Percentiles rank a stretch among this genome's conserved stretches.
These are phyloP conservation scores for Pythium phragmiticola DNA, from an alignment of 352 stramenopile species.

Conservation along the genomic window DNA sequence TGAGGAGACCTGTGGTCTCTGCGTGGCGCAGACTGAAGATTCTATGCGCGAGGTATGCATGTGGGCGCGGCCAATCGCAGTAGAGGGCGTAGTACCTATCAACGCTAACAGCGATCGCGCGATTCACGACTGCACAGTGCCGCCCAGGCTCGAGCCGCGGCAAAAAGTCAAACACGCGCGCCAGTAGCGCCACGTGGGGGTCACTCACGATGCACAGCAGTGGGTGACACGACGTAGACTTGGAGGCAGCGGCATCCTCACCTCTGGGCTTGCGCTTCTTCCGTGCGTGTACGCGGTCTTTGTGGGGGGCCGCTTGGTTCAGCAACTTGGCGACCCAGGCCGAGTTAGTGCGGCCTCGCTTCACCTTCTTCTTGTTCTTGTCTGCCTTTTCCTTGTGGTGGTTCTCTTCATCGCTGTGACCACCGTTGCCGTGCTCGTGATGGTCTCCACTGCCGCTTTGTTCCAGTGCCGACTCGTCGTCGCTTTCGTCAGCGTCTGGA, in stretches of 20 bases:
- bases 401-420: not conserved
- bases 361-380: constrained; percentile 10
- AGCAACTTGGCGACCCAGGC: constrained; percentile 50
- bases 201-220: constrained; percentile 6
- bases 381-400: constrained; percentile 6
- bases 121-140: constrained; percentile 39
- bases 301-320: constrained; percentile 33
- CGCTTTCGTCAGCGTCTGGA: constrained; percentile 5
- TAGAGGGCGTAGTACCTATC: constrained; percentile 39
- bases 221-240: constrained; percentile 9
- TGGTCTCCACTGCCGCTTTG: not conserved
- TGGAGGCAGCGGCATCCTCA: not conserved
- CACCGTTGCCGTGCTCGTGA: not conserved
- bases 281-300: constrained; percentile 30
- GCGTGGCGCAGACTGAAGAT: constrained; percentile 13
- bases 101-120: constrained; percentile 27
- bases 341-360: constrained; percentile 2
- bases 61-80: constrained; percentile 39
- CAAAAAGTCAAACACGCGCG: constrained; percentile 42
- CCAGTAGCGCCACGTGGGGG: constrained; percentile 28
- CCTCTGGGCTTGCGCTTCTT: constrained; percentile 32
- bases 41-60: constrained; percentile 33
- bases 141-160: constrained; percentile 28
- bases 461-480: constrained; percentile 1
- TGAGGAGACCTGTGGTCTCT: constrained; percentile 5